These are phyloP conservation scores for Fusarium metavorans DNA, from an alignment of 2,329 filamentous ascomycete genomes.

Conservation along the genomic window DNA sequence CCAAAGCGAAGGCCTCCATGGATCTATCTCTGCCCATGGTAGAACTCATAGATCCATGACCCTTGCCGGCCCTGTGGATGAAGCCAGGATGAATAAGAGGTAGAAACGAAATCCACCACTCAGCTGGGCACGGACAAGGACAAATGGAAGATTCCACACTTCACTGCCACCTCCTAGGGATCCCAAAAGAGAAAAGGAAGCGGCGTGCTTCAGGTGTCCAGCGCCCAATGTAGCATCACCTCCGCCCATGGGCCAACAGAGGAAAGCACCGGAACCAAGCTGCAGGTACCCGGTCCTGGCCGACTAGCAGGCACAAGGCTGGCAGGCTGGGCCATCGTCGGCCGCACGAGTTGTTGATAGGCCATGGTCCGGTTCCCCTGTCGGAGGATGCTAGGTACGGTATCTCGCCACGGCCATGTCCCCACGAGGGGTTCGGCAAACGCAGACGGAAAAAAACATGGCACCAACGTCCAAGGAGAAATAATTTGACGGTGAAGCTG, in stretches of 20 bases:
- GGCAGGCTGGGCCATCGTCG: neutral
- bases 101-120: constrained; percentile 32
- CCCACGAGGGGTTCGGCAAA: constrained; percentile 2
- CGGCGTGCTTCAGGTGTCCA: constrained; percentile 16
- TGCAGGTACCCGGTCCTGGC: constrained; percentile 24
- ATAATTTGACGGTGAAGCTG: neutral
- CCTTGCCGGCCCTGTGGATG: neutral
- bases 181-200: constrained; percentile 12
- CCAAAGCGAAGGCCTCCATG: neutral
- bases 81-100: neutral
- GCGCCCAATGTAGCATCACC: constrained; percentile 20
- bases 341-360: constrained; percentile 4
- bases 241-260: constrained; percentile 13
- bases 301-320: neutral
- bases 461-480: neutral
- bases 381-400: neutral
- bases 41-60: neutral
- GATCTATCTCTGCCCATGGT: constrained; percentile 3
- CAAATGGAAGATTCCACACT: constrained; percentile 16
- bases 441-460: neutral
- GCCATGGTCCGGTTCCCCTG: constrained; percentile 17
- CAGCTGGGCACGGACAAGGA: constrained; percentile 8
- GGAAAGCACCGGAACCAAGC: constrained; percentile 5
- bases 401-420: neutral
- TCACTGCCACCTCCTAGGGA: constrained; percentile 15